Base-by-base conservation (phyloP, 805 yeast genomes). In the Candida dajiaensis region DNA sequence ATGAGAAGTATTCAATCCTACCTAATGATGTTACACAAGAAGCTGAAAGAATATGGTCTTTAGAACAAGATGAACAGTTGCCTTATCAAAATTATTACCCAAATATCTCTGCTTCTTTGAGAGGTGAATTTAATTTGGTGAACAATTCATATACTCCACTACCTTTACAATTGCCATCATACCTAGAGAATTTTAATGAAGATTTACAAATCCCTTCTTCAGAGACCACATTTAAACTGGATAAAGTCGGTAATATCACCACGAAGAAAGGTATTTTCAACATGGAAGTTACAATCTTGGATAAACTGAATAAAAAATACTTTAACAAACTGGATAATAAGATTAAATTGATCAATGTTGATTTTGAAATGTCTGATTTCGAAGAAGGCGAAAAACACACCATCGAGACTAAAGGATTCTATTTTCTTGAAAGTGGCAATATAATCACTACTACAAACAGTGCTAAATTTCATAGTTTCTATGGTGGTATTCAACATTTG, bases 341-440 rank as follows among this genome's bases (percentile, higher is more conserved):
- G 18, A 66, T 70, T 51, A 70, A 73, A 45, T 62, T 79, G 40
- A 54, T 72, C 28, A 61, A 59, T 19, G 28, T 69, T 3, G 61
- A 55, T 31, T 50, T 69, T 25, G 64, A 62, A 16, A 53, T 69
- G 28, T 52, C 62, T 7, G 83, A 82, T 58, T 46, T 56, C 19
- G 64, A 66, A 4, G 86, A 83, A 50, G 57, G 66, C 8, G 72
- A 78, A 28, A 70, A 67, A 45, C 80, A 81, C 57, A 58, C 61
- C 1, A 53, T 89, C 18, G 68, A 70, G 5, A 65, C 86, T 11
- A 65, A 67, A 21, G 90, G 89, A 0, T 72, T 81, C 2, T 84
- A 83, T 59, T 87, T 83, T 57, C 81, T 84, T 50, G 71, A 74
- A 19, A 66, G 78, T 1, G 95, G 95, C 0, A 70, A 85, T 43